Conservation (phyloP, 1,284 basidiomycete genomes). For the Heterobasidion occidentale region DNA sequence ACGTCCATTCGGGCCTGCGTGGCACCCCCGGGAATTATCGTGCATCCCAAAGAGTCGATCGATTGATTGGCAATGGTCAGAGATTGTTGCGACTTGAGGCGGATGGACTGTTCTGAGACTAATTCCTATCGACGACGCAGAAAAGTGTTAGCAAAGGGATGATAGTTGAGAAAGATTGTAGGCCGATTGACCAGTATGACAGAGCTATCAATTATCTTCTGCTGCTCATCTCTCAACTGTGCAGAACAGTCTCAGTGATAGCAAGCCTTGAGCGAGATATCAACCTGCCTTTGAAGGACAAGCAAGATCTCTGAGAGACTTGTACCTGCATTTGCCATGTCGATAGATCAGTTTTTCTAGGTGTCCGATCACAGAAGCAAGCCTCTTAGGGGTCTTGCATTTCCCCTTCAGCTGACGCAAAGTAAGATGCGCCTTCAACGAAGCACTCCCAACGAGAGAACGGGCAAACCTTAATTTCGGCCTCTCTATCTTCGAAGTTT, state of each 20-base stretch:
- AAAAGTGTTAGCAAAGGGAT: not conserved
- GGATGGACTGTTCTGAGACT: slow-evolving; percentile 60
- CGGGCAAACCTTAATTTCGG: slow-evolving; percentile 58
- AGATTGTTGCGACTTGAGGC: slow-evolving; percentile 42
- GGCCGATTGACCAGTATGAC: slow-evolving; percentile 42
- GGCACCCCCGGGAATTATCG: slow-evolving; percentile 23
- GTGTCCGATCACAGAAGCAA: slow-evolving; percentile 46
- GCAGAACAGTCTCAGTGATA: slow-evolving; percentile 6
- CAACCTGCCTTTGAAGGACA: slow-evolving; percentile 68
- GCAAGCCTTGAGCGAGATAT: not conserved
- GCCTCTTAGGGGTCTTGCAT: slow-evolving; percentile 66
- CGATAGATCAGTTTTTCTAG: slow-evolving; percentile 60
- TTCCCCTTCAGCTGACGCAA: slow-evolving; percentile 31
- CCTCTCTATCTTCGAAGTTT: slow-evolving; percentile 58
- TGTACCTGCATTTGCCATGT: slow-evolving; percentile 68
- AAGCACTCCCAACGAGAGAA: not conserved
- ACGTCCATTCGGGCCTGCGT: slow-evolving; percentile 39
- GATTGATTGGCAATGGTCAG: slow-evolving; percentile 16
- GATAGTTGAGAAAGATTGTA: not conserved
- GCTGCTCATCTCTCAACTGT: slow-evolving; percentile 23
- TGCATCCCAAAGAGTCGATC: slow-evolving; percentile 25
- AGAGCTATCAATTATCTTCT: slow-evolving; percentile 38
- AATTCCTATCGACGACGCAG: slow-evolving; percentile 40
- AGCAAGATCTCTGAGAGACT: slow-evolving; percentile 49
- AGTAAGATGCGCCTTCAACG: not conserved